Evolutionary conservation across 805 yeast genomes (phyloP), one percentile per base, ranked within the genome.

Genomic region (Scheffersomyces stipitis): DNA sequence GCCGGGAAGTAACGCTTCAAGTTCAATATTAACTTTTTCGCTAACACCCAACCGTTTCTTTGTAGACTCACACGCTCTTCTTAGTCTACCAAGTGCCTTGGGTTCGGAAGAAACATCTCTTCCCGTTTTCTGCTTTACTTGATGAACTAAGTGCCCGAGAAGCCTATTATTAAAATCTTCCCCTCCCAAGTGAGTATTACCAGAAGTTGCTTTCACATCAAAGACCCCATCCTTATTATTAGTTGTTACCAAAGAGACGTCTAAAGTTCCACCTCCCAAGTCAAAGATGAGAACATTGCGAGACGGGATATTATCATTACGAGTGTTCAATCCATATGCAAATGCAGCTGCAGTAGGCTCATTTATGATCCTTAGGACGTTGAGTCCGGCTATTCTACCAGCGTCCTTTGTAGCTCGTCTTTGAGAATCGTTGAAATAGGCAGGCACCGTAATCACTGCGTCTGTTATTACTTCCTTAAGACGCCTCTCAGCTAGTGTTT

Each of bases 361-460:
- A 62, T 86, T 86, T 45, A 86, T 89, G 52, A 86, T 85, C 74
- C 95, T 81, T 64, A 85, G 71, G 47, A 86, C 86, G 61, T 82
- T 85, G 58, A 86, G 73, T 53, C 95, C 95, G 33, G 95, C 91
- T 73, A 86, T 86, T 42, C 83, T 76, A 72, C 95, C 95, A 27
- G 95, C 95, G 64, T 86, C 93, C 72, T 86, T 86, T 38, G 95
- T 86, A 46, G 95, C 93, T 66, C 85, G 93, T 70, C 91, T 81
- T 71, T 86, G 95, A 44, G 93, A 89, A 69, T 86, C 95, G 62
- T 84, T 86, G 75, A 86, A 86, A 68, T 86, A 86, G 38, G 95
- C 95, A 49, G 95, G 95, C 38, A 86, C 95, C 26, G 95, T 86
- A 46, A 86, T 90, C 44, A 86, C 95, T 15, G 95, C 95, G 52